Base-by-base conservation (phyloP, 495 filamentous ascomycete genomes). In the Paragyromitra xinjiangensis region DNA sequence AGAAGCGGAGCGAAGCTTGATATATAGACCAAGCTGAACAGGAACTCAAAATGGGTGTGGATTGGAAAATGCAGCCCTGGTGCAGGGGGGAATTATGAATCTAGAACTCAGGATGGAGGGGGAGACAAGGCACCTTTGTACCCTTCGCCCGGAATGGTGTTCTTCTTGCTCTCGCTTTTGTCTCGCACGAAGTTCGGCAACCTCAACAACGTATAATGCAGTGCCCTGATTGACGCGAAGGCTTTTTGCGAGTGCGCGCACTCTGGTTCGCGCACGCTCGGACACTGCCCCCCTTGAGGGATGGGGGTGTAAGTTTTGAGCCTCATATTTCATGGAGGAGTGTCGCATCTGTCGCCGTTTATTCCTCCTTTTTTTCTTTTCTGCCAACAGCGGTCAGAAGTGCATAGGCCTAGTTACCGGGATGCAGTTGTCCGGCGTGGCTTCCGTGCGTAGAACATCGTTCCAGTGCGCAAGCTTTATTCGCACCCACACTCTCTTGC, bases 111-210 rank as follows among this genome's bases (percentile, higher is more conserved):
- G 67, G 51, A 64, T 34, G 22, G 48, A 48, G 42, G 73, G 39
- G 58, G 61, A 51, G 42, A 37, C 61, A 50, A 72, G 69, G 70
- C 70, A 73, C 40, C 40, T 77, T 77, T 77, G 74, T 77, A 77
- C 69, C 73, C 53, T 55, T 26, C 72, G 12, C 34, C 14, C 11
- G 4, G 39, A 34, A 71, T 3, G 12, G n/a, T 61, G 40, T n/a
- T 55, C 29, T 14, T 34, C n/a, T 6, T 66, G 7, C 64, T 55
- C 16, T 19, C 64, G 5, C 1, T 68, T 37, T 34, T 53, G 50
- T 69, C 51, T 58, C 16, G 7, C 64, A 67, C 9, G 12, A 67
- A 53, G 24, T 53, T 53, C 39, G 50, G 34, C 19, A 50, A 14
- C 22, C 16, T 73, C 29, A 40, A 72, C 53, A 6, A 51, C 48